phyloP scores from a whole-genome alignment of 345 rosid species.

The Sapria himalayana region DNA sequence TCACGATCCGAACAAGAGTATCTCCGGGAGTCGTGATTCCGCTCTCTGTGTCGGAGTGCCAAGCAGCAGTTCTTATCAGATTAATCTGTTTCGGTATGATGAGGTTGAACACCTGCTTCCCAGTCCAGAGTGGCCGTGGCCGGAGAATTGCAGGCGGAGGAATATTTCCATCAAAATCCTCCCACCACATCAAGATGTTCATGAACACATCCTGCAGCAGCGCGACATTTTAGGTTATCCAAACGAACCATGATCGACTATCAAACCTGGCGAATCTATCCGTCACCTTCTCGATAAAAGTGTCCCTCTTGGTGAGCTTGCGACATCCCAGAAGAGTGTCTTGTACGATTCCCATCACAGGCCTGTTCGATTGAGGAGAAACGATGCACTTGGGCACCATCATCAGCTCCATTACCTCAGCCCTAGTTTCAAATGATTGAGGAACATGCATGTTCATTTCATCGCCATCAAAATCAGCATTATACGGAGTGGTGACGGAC shows the following conservation, averaged over 20 bases:
- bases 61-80: constrained; percentile 62
- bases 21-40: constrained; percentile 80
- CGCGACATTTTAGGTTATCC: too few relatives aligned
- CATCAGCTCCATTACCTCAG: constrained; percentile 93
- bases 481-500: constrained; percentile 92
- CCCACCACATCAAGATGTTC: constrained; percentile 99
- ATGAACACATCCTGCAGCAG: constrained; percentile 72
- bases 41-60: constrained; percentile 71
- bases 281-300: constrained; percentile 85
- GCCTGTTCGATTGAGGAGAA: constrained; percentile 88
- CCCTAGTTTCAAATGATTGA: constrained; percentile 89
- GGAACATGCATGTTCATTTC: constrained; percentile 99
- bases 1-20: constrained; percentile 80
- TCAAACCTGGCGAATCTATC: too few relatives aligned
- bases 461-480: constrained; percentile 99
- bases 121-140: constrained; percentile 98
- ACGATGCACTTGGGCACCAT: constrained; percentile 99
- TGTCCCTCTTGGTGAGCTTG: constrained; percentile 91
- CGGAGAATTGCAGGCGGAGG: constrained; percentile 86
- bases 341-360: constrained; percentile 99
- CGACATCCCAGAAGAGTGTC: constrained; percentile 94
- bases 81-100: constrained; percentile 97
- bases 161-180: constrained; percentile 95
- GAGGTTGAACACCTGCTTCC: constrained; percentile 92
- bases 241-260: too few relatives aligned